These are phyloP conservation scores for Huntiella decipiens DNA, from an alignment of 2,329 filamentous ascomycete species.

Conservation along the genomic window DNA sequence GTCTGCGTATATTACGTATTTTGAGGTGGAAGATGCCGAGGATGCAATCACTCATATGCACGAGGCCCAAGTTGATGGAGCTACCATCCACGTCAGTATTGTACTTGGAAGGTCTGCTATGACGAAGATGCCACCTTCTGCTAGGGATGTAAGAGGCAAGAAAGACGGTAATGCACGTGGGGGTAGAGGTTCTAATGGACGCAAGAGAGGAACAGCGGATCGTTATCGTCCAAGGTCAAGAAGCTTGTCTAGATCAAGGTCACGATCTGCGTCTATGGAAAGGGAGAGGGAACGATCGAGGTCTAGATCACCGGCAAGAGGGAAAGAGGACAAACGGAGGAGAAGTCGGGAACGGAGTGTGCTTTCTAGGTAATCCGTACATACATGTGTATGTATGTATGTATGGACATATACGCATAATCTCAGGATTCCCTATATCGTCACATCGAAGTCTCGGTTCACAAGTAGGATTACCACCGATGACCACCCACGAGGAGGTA, in stretches of 20 bases:
- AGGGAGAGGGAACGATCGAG: no score
- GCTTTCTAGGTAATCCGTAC: not conserved
- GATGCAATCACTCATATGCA: conserved; percentile 91
- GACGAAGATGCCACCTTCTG: conserved; percentile 43
- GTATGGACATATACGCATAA: not conserved
- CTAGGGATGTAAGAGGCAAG: conserved; percentile 15
- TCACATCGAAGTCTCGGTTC: no score
- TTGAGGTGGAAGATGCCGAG: conserved; percentile 60
- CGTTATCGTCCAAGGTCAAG: not conserved
- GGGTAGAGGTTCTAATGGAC: conserved; percentile 15
- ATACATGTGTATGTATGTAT: not conserved
- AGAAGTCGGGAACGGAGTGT: no score
- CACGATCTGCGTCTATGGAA: no score
- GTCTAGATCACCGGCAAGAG: no score
- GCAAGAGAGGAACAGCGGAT: not conserved
- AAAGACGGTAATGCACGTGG: conserved; percentile 10
- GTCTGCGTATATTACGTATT: conserved; percentile 80
- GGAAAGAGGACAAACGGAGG: no score
- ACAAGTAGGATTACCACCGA: no score
- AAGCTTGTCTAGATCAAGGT: no score
- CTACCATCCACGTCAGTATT: conserved; percentile 68
- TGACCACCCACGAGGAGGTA: no score
- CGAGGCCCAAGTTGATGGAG: conserved; percentile 81
- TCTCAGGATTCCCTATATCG: no score
- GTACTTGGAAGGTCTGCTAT: conserved; percentile 24